phyloP scores from a whole-genome alignment of 768 basidiomycete genomes.

The Suillus plorans region DNA sequence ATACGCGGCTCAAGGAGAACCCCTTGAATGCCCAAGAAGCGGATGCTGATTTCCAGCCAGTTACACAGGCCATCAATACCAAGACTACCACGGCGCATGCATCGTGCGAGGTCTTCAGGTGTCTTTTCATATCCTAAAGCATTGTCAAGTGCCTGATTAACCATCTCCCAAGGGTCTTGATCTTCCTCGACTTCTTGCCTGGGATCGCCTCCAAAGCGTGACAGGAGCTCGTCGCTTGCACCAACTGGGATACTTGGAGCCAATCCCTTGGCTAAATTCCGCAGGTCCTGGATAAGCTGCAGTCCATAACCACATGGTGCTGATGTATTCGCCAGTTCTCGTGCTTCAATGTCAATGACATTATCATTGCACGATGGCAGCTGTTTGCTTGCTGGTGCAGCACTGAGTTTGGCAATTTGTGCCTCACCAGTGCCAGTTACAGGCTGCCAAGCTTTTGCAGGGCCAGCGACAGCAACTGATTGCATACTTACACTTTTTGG shows the following conservation, averaged over 20 bases:
- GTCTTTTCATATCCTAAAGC: too few species aligned
- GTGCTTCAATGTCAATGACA: neutral
- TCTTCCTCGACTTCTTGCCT: neutral
- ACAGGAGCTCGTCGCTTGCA: neutral
- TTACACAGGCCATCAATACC: too few species aligned
- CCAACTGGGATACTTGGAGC: neutral
- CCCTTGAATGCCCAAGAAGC: too few species aligned
- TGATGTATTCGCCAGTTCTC: too few species aligned
- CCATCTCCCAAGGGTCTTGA: too few species aligned
- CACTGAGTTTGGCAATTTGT: neutral
- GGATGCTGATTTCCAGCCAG: too few species aligned
- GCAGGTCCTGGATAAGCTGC: too few species aligned
- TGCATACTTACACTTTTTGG: neutral
- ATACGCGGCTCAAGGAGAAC: too few species aligned
- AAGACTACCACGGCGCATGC: too few species aligned
- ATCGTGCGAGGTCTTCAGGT: too few species aligned
- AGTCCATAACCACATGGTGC: neutral
- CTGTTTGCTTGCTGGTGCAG: neutral
- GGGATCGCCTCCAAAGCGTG: neutral
- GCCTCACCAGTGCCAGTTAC: neutral
- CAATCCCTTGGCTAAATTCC: neutral
- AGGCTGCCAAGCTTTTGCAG: neutral
- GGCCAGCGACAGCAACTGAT: neutral
- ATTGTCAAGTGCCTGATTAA: too few species aligned
- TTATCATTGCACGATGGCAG: neutral